These are phyloP conservation scores for Pseudisothecium myosuroides DNA, from an alignment of 225 moss, liverwort and hornwort genomes.

Conservation along the genomic window DNA sequence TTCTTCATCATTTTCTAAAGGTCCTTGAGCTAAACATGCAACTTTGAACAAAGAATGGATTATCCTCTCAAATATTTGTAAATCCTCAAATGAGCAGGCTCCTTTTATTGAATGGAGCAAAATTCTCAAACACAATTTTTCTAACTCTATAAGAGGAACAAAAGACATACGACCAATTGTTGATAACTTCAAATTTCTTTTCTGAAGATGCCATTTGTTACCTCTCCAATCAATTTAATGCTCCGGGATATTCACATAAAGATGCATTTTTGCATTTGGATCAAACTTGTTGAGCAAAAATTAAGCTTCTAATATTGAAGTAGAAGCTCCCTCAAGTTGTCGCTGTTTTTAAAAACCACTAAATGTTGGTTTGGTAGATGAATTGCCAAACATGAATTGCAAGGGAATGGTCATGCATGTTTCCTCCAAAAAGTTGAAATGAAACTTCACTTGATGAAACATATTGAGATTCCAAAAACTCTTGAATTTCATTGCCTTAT, in stretches of 20 bases:
- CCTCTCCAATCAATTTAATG: neutral
- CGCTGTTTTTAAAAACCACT: neutral
- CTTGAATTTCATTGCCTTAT: too few species aligned
- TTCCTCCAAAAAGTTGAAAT: too few species aligned
- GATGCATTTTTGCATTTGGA: neutral
- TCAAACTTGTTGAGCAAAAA: neutral
- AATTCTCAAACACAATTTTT: neutral
- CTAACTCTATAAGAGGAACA: neutral
- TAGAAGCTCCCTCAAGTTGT: neutral
- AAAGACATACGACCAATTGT: neutral
- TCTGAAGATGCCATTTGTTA: too few species aligned
- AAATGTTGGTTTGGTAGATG: neutral
- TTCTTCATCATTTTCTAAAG: too few species aligned
- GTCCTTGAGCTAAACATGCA: too few species aligned
- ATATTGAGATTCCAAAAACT: too few species aligned
- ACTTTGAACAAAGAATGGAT: too few species aligned
- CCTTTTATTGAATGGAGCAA: neutral
- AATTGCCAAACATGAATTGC: neutral
- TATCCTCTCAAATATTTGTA: neutral
- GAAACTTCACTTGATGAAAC: too few species aligned
- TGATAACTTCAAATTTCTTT: neutral
- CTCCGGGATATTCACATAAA: neutral
- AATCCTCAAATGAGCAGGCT: neutral
- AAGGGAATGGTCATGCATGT: neutral
- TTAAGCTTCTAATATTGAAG: neutral